Conservation (phyloP, 2,329 filamentous ascomycete genomes). For the Fusarium sp. region DNA sequence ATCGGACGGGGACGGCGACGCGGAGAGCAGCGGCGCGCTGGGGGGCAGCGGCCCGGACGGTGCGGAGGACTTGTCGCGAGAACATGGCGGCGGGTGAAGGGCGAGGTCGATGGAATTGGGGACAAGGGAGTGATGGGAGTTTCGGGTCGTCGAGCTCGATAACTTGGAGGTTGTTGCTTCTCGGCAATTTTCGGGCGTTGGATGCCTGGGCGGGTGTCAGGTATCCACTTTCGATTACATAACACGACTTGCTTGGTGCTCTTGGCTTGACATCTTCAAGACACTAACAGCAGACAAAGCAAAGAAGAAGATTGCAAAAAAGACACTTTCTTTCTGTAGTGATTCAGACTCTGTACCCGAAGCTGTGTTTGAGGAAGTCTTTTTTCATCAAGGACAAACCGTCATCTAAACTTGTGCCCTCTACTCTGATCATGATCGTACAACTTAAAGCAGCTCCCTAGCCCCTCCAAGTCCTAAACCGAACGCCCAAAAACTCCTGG, state of each 20-base stretch:
- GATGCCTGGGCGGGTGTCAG: constrained; percentile 52
- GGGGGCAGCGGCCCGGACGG: constrained; percentile 69
- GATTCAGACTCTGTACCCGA: neutral
- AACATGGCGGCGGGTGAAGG: constrained; percentile 59
- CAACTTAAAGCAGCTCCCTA: constrained; percentile 31
- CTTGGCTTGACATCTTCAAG: neutral
- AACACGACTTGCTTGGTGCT: constrained; percentile 26
- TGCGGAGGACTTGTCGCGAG: constrained; percentile 70
- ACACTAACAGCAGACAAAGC: neutral
- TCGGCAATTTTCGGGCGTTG: constrained; percentile 58
- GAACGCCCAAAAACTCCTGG: constrained; percentile 39
- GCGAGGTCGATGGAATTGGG: constrained; percentile 28
- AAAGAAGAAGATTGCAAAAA: neutral
- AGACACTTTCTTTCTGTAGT: neutral
- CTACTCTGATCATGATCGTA: constrained; percentile 32
- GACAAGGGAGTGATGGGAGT: constrained; percentile 32
- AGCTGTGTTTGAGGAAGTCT: neutral
- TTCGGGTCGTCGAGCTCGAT: constrained; percentile 46
- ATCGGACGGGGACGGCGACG: constrained; percentile 70
- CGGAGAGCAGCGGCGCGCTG: constrained; percentile 62
- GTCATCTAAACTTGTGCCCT: neutral
- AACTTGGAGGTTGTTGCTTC: constrained; percentile 51
- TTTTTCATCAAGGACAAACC: neutral
- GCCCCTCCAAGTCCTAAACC: constrained; percentile 15
- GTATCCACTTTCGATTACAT: constrained; percentile 53